Evolutionary conservation across 495 filamentous ascomycete genomes (phyloP), one percentile per base, ranked within the genome.

Genomic region (Penicillium coffeae): DNA sequence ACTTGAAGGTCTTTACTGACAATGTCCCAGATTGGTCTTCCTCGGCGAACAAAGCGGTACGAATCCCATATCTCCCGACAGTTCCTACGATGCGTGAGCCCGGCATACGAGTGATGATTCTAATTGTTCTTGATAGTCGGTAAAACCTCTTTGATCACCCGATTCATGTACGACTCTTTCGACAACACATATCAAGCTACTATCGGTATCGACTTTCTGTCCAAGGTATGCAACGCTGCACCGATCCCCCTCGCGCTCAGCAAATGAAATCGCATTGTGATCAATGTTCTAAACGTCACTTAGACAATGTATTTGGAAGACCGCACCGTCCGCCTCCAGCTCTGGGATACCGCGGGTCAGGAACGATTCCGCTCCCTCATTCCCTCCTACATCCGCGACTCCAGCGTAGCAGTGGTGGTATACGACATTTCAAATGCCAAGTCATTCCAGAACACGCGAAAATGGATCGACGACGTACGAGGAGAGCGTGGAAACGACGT

Each of bases 151-250:
- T 74, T 98, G 62, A 98, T 98, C 66, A 98, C 93, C 45, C 86
- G 93, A 48, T 98, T 98, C 76, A 98, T 98, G 93, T 98, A 98
- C 78, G 93, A 98, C 72, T 96, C 93, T 27, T 98, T 98, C 80
- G 94, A 98, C 77, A 96, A 95, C 74, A 97, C 91, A 81, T 98
- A 98, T 71, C 93, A 98, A 72, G 93, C 93, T 37, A 98, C 93
- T 45, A 98, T 98, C 62, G 93, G 93, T 66, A 98, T 98, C 72
- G 93, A 98, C 74, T 98, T 98, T 65, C 83, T 98, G 54, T 96
- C 91, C 54, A 98, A 98, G 84, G 89, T 88, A 79, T 51, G 63
- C 25, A 30, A 30, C 25, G 10, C n/a, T n/a, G n/a, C n/a, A n/a
- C n/a, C n/a, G n/a, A n/a, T n/a, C n/a, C n/a, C n/a, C 45, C 33